Conservation (phyloP, 352 stramenopile genomes). For the Pythium myriotylum region DNA sequence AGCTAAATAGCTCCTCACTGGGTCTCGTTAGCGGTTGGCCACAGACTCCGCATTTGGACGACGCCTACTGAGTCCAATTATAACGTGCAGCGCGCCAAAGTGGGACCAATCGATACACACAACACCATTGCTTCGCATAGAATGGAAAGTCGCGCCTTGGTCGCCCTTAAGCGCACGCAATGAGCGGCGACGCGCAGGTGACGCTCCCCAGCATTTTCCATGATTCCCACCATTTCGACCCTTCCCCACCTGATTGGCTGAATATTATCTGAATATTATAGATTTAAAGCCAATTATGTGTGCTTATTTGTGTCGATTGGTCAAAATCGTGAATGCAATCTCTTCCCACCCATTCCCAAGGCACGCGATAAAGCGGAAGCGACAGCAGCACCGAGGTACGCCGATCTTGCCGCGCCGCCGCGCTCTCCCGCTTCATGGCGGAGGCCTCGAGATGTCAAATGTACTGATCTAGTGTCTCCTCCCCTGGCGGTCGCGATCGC, state of each 20-base stretch:
- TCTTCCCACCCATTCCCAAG: conserved; percentile 31
- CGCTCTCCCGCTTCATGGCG: background rate
- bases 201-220: too few species aligned
- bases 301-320: conserved; percentile 7
- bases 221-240: too few species aligned
- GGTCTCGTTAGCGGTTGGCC: too few species aligned
- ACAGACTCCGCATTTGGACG: background rate
- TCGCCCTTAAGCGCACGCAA: too few species aligned
- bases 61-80: background rate
- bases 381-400: conserved; percentile 18
- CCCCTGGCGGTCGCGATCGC: too few species aligned
- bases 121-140: background rate
- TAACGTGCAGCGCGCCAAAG: background rate
- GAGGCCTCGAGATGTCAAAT: background rate
- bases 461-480: background rate
- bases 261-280: conserved; percentile 16
- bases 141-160: background rate
- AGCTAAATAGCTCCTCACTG: too few species aligned
- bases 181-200: too few species aligned
- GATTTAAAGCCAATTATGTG: conserved; percentile 23
- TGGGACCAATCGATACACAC: background rate
- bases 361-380: conserved; percentile 3
- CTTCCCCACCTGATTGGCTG: too few species aligned
- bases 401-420: background rate
- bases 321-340: conserved; percentile 17